These are phyloP conservation scores for Pichia sp. DNA, from an alignment of 1,139 yeast genomes.

Conservation along the genomic window DNA sequence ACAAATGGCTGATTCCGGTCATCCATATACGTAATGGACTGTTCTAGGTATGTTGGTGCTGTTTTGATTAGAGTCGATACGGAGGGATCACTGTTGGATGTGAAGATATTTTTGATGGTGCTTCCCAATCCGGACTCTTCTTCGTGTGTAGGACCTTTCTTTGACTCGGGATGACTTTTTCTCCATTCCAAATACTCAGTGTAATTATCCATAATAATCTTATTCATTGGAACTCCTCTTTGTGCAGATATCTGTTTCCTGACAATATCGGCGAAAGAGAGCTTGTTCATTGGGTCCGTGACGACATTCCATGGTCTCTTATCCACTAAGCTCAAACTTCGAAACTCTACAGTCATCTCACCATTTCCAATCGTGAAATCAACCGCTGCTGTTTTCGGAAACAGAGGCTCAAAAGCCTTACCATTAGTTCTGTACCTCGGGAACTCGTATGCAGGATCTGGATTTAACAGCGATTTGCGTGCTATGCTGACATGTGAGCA, in stretches of 20 bases:
- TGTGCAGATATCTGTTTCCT: conserved; percentile 25
- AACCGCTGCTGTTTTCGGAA: conserved; percentile 23
- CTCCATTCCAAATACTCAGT: conserved; percentile 21
- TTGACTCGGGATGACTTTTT: conserved; percentile 9
- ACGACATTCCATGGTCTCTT: conserved; percentile 27
- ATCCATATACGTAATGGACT: conserved; percentile 24
- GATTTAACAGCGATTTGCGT: conserved; percentile 20
- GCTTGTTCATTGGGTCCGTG: conserved; percentile 17
- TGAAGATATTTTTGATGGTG: conserved; percentile 15
- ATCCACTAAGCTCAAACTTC: conserved; percentile 21
- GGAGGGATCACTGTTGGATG: conserved; percentile 21
- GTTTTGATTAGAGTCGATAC: conserved; percentile 23
- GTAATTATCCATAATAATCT: conserved; percentile 26
- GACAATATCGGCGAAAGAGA: conserved; percentile 27
- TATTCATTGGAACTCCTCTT: conserved; percentile 22
- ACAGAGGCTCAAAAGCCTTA: conserved; percentile 19
- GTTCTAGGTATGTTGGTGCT: conserved; percentile 23
- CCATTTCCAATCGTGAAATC: conserved; percentile 26
- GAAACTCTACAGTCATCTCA: conserved; percentile 27
- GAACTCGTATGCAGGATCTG: conserved; percentile 24
- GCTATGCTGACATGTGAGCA: conserved; percentile 23
- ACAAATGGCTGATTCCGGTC: conserved; percentile 22
- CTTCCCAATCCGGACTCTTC: conserved; percentile 5
- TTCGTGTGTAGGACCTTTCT: neutral
- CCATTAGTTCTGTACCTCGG: conserved; percentile 22